Evolutionary conservation across 164 flowering plant species (phyloP).

Genomic region (Liriodendron chinense): DNA sequence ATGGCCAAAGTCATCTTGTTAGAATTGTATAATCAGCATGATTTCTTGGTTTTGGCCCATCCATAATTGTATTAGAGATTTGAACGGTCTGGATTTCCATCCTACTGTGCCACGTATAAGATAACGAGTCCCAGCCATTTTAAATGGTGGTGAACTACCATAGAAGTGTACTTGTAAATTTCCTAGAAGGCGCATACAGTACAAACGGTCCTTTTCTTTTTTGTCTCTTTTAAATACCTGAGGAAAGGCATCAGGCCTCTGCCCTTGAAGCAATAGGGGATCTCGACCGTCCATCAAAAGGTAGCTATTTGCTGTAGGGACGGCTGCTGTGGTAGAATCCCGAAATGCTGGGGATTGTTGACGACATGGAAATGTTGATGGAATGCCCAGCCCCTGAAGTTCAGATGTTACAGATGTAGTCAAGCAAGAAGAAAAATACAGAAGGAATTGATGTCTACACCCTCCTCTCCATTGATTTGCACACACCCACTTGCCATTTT

Average conservation of each 20-base stretch:
- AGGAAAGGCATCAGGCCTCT: constrained; percentile 23
- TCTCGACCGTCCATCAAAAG: constrained; percentile 36
- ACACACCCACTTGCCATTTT: background rate
- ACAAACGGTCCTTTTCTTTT: background rate
- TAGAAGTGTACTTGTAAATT: background rate
- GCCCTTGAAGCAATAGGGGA: constrained; percentile 36
- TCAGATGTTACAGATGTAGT: constrained; percentile 6
- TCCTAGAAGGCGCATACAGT: background rate
- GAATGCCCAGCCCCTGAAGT: constrained; percentile 38
- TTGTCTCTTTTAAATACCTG: constrained; percentile 26
- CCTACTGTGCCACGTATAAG: too few relatives aligned
- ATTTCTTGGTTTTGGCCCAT: too few relatives aligned
- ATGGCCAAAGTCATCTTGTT: too few relatives aligned
- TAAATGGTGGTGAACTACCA: too few relatives aligned
- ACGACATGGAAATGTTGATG: constrained; percentile 31
- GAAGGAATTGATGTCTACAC: background rate
- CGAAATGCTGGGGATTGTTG: constrained; percentile 34
- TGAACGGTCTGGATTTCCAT: too few relatives aligned
- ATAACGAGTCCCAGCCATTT: too few relatives aligned
- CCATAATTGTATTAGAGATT: too few relatives aligned
- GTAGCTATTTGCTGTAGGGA: constrained; percentile 25
- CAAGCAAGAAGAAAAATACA: background rate
- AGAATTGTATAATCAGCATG: too few relatives aligned
- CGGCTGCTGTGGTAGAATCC: constrained; percentile 16
- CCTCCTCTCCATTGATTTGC: background rate